Percentiles rank a stretch among this genome's conserved stretches.
These are phyloP conservation scores for Lumnitzera racemosa DNA, from an alignment of 345 rosid genomes.

Conservation along the genomic window DNA sequence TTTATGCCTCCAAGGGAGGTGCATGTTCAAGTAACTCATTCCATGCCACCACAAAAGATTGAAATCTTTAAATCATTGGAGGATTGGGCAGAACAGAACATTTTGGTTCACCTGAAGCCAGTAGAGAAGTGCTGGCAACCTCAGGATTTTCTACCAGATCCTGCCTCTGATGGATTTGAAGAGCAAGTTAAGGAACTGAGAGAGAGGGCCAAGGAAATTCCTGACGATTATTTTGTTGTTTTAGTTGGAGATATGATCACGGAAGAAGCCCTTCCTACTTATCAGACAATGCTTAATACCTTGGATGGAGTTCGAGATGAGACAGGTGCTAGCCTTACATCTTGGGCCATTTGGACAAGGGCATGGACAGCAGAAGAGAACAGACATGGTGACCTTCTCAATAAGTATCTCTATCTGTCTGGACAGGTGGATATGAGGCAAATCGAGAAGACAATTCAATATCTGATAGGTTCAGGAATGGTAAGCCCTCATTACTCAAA, in stretches of 20 bases:
- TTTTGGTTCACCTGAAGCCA: conserved; percentile 64
- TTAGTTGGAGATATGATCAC: conserved; percentile 88
- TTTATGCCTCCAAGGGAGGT: conserved; percentile 77
- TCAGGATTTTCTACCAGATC: conserved; percentile 87
- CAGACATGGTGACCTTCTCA: conserved; percentile 65
- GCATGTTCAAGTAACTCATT: conserved; percentile 80
- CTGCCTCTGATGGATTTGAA: conserved; percentile 68
- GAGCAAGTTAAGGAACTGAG: conserved; percentile 90
- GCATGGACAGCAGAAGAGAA: conserved; percentile 80
- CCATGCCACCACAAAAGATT: conserved; percentile 88
- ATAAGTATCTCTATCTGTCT: conserved; percentile 55
- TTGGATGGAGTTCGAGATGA: conserved; percentile 78
- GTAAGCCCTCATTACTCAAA: conserved; percentile 25
- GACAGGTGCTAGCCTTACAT: conserved; percentile 69
- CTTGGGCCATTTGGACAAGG: conserved; percentile 72
- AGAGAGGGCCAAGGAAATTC: conserved; percentile 77
- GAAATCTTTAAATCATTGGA: conserved; percentile 91
- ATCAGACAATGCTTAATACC: conserved; percentile 73
- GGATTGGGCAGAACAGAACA: conserved; percentile 73
- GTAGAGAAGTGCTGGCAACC: conserved; percentile 98
- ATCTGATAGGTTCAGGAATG: conserved; percentile 71
- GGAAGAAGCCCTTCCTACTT: conserved; percentile 84
- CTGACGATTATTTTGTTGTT: conserved; percentile 84
- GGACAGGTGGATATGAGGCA: conserved; percentile 76
- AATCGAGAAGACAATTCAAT: conserved; percentile 69